These are phyloP conservation scores for Colletotrichum siamense DNA, from an alignment of 2,329 filamentous ascomycete genomes.

Conservation along the genomic window DNA sequence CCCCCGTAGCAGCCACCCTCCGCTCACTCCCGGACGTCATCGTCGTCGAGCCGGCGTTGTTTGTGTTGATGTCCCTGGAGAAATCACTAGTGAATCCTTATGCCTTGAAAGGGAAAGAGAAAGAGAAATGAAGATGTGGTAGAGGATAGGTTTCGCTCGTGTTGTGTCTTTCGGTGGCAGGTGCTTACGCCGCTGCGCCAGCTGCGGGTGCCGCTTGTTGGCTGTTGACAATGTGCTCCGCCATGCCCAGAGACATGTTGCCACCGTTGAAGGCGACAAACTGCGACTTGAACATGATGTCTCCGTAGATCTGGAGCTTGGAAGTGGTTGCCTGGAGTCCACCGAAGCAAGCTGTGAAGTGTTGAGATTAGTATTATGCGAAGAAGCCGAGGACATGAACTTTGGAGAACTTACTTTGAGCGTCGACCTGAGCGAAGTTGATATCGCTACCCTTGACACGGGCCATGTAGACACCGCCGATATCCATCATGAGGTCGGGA, in stretches of 20 bases:
- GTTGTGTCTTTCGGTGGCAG: not conserved
- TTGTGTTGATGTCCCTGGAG: slow-evolving; percentile 11
- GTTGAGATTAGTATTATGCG: not conserved
- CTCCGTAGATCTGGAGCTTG: slow-evolving; percentile 66
- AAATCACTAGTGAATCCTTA: slow-evolving; percentile 14
- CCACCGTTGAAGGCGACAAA: slow-evolving; percentile 63
- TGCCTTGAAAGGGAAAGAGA: not conserved
- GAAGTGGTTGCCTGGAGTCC: slow-evolving; percentile 66
- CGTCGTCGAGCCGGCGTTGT: slow-evolving; percentile 10
- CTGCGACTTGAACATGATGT: slow-evolving; percentile 67
- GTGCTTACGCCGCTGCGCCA: slow-evolving; percentile 20
- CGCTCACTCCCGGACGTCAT: not conserved
- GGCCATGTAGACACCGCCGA: slow-evolving; percentile 63
- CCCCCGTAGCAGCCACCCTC: not conserved
- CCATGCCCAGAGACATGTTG: slow-evolving; percentile 60
- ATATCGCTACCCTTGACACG: slow-evolving; percentile 58
- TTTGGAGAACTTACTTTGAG: slow-evolving; percentile 49
- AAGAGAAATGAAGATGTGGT: not conserved
- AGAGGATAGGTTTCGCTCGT: not conserved
- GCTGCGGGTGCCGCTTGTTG: slow-evolving; percentile 3
- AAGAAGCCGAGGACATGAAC: slow-evolving; percentile 7
- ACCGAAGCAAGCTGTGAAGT: slow-evolving; percentile 63
- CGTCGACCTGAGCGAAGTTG: slow-evolving; percentile 56
- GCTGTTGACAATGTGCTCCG: slow-evolving; percentile 27
- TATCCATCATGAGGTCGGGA: slow-evolving; percentile 58